A percentile compares a stretch with the other conserved stretches of the same genome.
phyloP scores from a whole-genome alignment of 2,329 filamentous ascomycete genomes.

The Penicillium sp. region DNA sequence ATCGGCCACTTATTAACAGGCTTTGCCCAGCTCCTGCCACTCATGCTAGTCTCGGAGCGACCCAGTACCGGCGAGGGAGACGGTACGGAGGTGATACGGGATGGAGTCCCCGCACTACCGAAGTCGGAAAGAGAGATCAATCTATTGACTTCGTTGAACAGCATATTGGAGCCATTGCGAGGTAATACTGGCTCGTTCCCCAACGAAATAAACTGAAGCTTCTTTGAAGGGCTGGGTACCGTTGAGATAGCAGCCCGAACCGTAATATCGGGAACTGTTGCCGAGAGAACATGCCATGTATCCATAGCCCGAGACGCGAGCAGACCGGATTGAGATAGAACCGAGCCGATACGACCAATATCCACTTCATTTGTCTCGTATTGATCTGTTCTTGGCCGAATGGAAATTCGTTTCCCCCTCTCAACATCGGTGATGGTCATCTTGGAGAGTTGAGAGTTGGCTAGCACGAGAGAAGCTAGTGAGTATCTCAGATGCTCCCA shows the following conservation, averaged over 20 bases:
- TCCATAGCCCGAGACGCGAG: conserved; percentile 56
- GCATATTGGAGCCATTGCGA: conserved; percentile 61
- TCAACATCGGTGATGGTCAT: conserved; percentile 63
- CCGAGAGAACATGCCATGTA: conserved; percentile 73
- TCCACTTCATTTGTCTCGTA: conserved; percentile 21
- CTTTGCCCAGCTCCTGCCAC: conserved; percentile 61
- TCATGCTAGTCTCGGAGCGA: conserved; percentile 42
- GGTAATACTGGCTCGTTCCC: conserved; percentile 69
- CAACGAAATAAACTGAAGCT: conserved; percentile 79
- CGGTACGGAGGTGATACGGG: conserved; percentile 13
- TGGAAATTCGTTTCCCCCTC: conserved; percentile 41
- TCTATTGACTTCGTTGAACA: conserved; percentile 79
- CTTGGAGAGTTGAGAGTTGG: conserved; percentile 64
- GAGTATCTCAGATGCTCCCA: conserved; percentile 67
- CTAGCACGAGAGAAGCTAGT: conserved; percentile 69
- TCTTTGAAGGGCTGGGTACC: conserved; percentile 70
- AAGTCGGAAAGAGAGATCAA: conserved; percentile 79
- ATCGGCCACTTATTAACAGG: conserved; percentile 83
- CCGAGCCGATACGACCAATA: conserved; percentile 46
- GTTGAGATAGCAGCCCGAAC: conserved; percentile 75
- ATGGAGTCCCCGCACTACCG: conserved; percentile 60
- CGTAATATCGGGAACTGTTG: conserved; percentile 63
- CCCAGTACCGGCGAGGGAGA: conserved; percentile 30
- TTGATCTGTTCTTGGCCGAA: conserved; percentile 23
- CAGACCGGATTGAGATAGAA: conserved; percentile 70